Percentiles rank a stretch among this genome's conserved stretches.
These are phyloP conservation scores for Fusarium napiforme DNA, from an alignment of 2,329 filamentous ascomycete genomes.

Conservation along the genomic window DNA sequence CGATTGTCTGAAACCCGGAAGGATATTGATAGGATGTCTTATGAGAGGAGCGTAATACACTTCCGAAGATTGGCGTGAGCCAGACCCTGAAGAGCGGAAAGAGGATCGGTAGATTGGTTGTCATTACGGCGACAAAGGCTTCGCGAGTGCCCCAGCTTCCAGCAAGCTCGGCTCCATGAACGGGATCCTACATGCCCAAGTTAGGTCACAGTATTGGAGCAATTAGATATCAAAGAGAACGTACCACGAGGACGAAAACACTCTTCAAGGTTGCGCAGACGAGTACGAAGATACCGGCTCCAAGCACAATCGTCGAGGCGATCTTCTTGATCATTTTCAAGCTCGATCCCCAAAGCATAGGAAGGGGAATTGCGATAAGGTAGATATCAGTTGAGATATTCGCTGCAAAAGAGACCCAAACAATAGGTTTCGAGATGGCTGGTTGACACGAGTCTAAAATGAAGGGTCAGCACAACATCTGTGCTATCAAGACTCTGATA, in stretches of 20 bases:
- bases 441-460: slow-evolving; percentile 57
- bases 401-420: slow-evolving; percentile 61
- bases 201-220: fast-evolving
- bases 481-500: background rate
- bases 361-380: slow-evolving; percentile 65
- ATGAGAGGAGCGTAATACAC: slow-evolving; percentile 48
- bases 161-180: slow-evolving; percentile 52
- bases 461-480: background rate
- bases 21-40: slow-evolving; percentile 53
- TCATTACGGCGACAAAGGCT: slow-evolving; percentile 55
- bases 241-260: slow-evolving; percentile 51
- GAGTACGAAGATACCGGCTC: slow-evolving; percentile 54
- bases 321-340: slow-evolving; percentile 51
- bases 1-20: slow-evolving; percentile 54
- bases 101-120: slow-evolving; percentile 55
- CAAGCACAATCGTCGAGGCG: slow-evolving; percentile 51
- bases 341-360: slow-evolving; percentile 56
- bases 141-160: slow-evolving; percentile 55
- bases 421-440: slow-evolving; percentile 59
- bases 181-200: slow-evolving; percentile 46
- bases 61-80: slow-evolving; percentile 49
- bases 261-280: slow-evolving; percentile 52
- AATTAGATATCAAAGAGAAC: background rate
- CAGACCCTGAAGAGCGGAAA: slow-evolving; percentile 57
- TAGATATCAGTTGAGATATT: slow-evolving; percentile 68